These are phyloP conservation scores for Saposhnikovia divaricata DNA, from an alignment of 129 eudicot species.

Conservation along the genomic window DNA sequence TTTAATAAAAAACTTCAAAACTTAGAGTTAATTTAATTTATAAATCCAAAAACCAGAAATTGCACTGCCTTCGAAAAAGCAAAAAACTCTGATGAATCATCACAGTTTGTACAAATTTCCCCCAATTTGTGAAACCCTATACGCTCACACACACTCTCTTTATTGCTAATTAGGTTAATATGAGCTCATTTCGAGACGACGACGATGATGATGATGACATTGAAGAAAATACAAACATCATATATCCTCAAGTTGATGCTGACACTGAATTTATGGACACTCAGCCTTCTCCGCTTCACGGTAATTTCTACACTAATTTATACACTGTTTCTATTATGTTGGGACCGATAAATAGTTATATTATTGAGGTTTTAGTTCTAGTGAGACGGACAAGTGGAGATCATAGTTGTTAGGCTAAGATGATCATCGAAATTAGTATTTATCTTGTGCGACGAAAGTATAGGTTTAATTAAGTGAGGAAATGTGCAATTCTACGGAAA, in stretches of 20 bases:
- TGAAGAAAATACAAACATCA: slow-evolving; percentile 12
- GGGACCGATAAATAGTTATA: not conserved
- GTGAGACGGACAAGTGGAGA: not conserved
- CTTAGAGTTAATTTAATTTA: no score
- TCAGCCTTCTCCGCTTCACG: slow-evolving; percentile 31
- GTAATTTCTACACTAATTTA: slow-evolving; percentile 18
- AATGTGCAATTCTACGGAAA: not conserved
- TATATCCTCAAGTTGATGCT: slow-evolving; percentile 18
- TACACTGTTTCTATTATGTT: not conserved
- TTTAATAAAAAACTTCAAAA: no score
- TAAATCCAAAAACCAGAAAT: no score
- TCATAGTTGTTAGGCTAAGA: not conserved
- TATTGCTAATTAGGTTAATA: slow-evolving; percentile 20
- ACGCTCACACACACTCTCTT: not conserved
- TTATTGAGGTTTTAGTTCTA: not conserved
- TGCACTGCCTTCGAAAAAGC: no score
- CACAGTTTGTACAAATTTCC: not conserved
- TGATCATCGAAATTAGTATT: not conserved
- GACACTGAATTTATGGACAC: slow-evolving; percentile 44
- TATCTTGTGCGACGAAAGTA: no score
- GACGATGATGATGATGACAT: slow-evolving; percentile 11
- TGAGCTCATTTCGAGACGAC: slow-evolving; percentile 33
- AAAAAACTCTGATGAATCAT: no score
- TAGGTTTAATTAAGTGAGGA: no score
- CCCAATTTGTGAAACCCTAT: slow-evolving; percentile 9